These are phyloP conservation scores for Neonectria punicea DNA, from an alignment of 2,329 filamentous ascomycete species.

Conservation along the genomic window DNA sequence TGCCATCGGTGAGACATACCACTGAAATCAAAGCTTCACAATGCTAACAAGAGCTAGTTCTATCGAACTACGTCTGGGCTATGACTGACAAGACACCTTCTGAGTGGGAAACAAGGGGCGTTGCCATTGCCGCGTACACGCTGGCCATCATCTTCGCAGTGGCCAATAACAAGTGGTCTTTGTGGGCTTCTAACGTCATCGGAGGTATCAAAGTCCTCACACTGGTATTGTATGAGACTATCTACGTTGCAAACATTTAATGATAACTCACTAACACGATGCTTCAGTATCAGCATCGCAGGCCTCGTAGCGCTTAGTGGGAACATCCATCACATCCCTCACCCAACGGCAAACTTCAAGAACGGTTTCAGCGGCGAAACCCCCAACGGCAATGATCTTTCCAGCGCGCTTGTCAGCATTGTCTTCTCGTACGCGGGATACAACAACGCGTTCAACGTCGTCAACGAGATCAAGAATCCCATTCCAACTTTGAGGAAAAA, in stretches of 20 bases:
- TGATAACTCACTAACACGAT: not conserved
- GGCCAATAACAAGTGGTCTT: constrained; percentile 66
- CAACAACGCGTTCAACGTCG: constrained; percentile 70
- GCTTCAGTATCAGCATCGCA: constrained; percentile 59
- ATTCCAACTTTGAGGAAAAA: constrained; percentile 63
- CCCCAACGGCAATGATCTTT: constrained; percentile 48
- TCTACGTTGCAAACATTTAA: not conserved
- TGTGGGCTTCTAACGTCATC: constrained; percentile 65
- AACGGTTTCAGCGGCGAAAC: constrained; percentile 50
- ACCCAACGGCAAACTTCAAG: constrained; percentile 49
- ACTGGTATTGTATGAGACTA: constrained; percentile 58
- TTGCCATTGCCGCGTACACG: constrained; percentile 72
- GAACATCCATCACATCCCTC: constrained; percentile 42
- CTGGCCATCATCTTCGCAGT: constrained; percentile 63
- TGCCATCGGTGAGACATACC: constrained; percentile 54
- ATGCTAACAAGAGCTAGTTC: constrained; percentile 50
- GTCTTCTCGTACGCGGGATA: constrained; percentile 68
- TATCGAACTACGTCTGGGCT: constrained; percentile 71
- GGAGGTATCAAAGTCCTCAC: constrained; percentile 70
- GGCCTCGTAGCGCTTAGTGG: constrained; percentile 68
- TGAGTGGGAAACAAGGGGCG: constrained; percentile 72
- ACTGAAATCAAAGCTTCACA: not conserved
- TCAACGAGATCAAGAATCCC: constrained; percentile 71
- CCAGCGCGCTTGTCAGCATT: constrained; percentile 65
- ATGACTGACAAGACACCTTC: constrained; percentile 61